Conservation (phyloP, 1,139 yeast genomes). For the Kodamaea plutei region DNA sequence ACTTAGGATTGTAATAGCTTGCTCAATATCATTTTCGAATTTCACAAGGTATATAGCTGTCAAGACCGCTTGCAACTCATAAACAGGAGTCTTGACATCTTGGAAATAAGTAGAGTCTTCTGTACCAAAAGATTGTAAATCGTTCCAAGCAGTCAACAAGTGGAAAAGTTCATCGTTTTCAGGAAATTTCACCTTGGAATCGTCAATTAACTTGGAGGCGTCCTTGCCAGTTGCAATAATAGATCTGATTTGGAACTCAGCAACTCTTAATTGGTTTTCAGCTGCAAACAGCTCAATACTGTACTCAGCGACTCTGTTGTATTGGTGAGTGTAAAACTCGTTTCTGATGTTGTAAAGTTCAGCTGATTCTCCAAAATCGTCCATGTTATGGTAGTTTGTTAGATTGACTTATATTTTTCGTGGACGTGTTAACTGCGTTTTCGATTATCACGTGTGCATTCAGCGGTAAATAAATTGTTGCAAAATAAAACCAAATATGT, state of each 20-base stretch:
- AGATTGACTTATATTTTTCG: too few species aligned
- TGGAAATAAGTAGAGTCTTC: conserved; percentile 29
- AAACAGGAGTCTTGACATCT: conserved; percentile 28
- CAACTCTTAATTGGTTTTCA: conserved; percentile 36
- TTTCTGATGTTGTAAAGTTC: conserved; percentile 43
- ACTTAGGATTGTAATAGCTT: conserved; percentile 32
- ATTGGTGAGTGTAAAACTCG: conserved; percentile 47
- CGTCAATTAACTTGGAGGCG: conserved; percentile 39
- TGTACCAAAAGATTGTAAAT: conserved; percentile 39
- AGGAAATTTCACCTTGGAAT: conserved; percentile 33
- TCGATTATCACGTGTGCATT: too few species aligned
- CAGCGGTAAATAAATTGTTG: too few species aligned
- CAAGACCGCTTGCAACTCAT: conserved; percentile 40
- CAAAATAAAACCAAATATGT: too few species aligned
- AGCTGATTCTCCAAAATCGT: conserved; percentile 37
- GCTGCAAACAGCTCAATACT: conserved; percentile 31
- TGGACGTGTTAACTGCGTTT: background rate
- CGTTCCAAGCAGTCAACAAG: conserved; percentile 40
- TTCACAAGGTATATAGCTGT: conserved; percentile 41
- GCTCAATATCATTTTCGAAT: conserved; percentile 36
- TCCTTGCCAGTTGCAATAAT: conserved; percentile 38
- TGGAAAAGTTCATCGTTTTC: conserved; percentile 37
- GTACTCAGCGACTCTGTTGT: conserved; percentile 33
- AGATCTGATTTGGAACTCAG: conserved; percentile 43
- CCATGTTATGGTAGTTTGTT: conserved; percentile 21